phyloP scores from a whole-genome alignment of 768 basidiomycete species.

The Arthromyces matolae region DNA sequence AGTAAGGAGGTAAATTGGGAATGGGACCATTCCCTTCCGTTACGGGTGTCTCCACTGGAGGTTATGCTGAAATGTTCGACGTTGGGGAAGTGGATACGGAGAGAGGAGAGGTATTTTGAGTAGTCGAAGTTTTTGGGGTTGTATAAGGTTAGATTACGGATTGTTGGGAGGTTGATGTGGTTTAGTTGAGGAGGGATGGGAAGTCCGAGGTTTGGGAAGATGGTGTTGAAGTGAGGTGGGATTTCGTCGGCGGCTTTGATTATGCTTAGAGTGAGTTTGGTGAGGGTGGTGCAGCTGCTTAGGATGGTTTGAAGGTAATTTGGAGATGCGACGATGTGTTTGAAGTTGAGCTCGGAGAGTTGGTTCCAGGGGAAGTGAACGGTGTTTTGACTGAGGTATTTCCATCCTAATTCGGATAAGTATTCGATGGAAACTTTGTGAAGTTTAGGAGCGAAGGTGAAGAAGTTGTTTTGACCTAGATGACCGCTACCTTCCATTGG shows the following conservation, averaged over 20 bases:
- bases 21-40: constrained; percentile 8
- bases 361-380: constrained; percentile 12
- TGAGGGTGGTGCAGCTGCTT: neutral
- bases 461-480: neutral
- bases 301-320: constrained; percentile 3
- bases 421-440: constrained; percentile 6
- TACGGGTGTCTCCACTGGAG: neutral
- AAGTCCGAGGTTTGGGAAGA: neutral
- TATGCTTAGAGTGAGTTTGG: constrained; percentile 5
- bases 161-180: constrained; percentile 5
- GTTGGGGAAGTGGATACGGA: constrained; percentile 5
- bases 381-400: neutral
- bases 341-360: constrained; percentile 8
- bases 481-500: neutral
- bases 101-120: constrained; percentile 1
- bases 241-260: constrained; percentile 2
- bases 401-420: constrained; percentile 2
- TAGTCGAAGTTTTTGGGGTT: constrained; percentile 12
- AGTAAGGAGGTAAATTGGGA: constrained; percentile 2
- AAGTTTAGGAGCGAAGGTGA: constrained; percentile 1
- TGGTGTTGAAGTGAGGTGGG: no score
- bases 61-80: constrained; percentile 6
- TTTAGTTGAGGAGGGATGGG: neutral
- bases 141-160: constrained; percentile 10
- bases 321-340: constrained; percentile 2